A percentile compares a stretch with the other conserved stretches of the same genome.
These are phyloP conservation scores for Taxillus chinensis DNA, from an alignment of 164 flowering plant genomes.

Conservation along the genomic window DNA sequence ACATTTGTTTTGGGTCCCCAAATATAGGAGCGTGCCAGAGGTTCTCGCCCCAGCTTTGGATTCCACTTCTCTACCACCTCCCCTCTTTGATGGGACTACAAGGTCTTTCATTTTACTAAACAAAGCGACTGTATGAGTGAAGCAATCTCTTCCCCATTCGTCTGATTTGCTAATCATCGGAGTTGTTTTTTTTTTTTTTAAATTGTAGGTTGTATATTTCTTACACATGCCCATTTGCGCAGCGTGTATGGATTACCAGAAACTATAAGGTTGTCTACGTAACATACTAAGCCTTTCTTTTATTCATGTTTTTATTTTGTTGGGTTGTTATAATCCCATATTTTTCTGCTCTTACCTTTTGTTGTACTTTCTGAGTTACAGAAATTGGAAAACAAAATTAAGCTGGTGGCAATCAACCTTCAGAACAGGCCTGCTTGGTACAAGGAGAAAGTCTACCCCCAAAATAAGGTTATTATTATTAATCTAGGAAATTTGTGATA, in stretches of 20 bases:
- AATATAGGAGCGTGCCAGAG: background rate
- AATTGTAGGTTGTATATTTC: slow-evolving; percentile 2
- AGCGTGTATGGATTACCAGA: slow-evolving; percentile 4
- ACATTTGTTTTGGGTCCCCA: background rate
- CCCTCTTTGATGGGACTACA: slow-evolving; percentile 5
- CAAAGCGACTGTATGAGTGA: too few relatives aligned
- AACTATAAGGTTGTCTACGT: slow-evolving; percentile 1
- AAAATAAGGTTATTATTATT: slow-evolving; percentile 35
- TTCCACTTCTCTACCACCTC: background rate
- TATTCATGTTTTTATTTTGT: background rate
- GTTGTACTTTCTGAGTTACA: slow-evolving; percentile 11
- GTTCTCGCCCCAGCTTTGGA: slow-evolving; percentile 1
- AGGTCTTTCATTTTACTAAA: background rate
- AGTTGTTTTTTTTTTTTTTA: background rate
- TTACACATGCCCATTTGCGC: slow-evolving; percentile 4
- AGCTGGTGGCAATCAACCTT: slow-evolving; percentile 49
- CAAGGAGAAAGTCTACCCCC: slow-evolving; percentile 63
- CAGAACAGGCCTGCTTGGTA: slow-evolving; percentile 64
- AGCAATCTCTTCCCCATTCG: too few relatives aligned
- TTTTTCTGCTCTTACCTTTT: background rate
- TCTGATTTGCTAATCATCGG: background rate
- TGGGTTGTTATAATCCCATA: background rate
- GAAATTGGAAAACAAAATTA: slow-evolving; percentile 58
- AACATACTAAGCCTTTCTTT: too few relatives aligned
- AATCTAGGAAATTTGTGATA: background rate